These are phyloP conservation scores for Daldinia childiae DNA, from an alignment of 495 filamentous ascomycete genomes.

Conservation along the genomic window DNA sequence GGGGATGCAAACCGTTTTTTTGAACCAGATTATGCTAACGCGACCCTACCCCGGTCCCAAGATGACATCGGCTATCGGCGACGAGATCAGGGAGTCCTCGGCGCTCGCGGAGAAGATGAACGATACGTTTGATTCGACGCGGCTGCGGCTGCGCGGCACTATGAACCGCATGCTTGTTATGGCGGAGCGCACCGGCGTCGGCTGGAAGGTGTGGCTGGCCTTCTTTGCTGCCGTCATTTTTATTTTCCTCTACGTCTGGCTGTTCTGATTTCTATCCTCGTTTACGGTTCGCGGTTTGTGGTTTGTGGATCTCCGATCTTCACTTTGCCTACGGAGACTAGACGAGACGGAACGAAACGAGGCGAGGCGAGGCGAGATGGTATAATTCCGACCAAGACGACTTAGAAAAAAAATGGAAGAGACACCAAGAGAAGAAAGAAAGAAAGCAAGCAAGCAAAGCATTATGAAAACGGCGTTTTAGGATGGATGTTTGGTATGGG, in stretches of 20 bases:
- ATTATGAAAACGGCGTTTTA: constrained; percentile 29
- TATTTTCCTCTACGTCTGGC: constrained; percentile 91
- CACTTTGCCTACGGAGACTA: neutral
- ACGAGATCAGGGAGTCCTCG: constrained; percentile 89
- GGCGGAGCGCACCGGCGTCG: constrained; percentile 91
- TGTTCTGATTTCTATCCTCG: constrained; percentile 62
- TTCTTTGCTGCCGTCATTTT: constrained; percentile 85
- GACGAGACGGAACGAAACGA: neutral
- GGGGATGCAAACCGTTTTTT: neutral
- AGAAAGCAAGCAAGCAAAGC: neutral
- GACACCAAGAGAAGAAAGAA: neutral
- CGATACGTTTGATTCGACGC: constrained; percentile 86
- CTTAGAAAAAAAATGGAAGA: neutral
- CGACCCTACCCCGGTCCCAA: constrained; percentile 9
- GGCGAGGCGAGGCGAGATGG: no score
- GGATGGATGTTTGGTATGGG: constrained; percentile 20
- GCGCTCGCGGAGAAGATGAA: constrained; percentile 89
- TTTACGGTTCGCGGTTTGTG: neutral
- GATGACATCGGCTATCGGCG: constrained; percentile 92
- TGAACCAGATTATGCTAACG: constrained; percentile 19
- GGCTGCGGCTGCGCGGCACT: constrained; percentile 80
- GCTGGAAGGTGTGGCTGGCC: constrained; percentile 90
- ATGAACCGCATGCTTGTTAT: constrained; percentile 98
- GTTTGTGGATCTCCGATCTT: neutral
- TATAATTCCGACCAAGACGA: neutral